Evolutionary conservation across 2,329 filamentous ascomycete genomes (phyloP), one percentile per base, ranked within the genome.

Genomic region (Diatrype stigma): DNA sequence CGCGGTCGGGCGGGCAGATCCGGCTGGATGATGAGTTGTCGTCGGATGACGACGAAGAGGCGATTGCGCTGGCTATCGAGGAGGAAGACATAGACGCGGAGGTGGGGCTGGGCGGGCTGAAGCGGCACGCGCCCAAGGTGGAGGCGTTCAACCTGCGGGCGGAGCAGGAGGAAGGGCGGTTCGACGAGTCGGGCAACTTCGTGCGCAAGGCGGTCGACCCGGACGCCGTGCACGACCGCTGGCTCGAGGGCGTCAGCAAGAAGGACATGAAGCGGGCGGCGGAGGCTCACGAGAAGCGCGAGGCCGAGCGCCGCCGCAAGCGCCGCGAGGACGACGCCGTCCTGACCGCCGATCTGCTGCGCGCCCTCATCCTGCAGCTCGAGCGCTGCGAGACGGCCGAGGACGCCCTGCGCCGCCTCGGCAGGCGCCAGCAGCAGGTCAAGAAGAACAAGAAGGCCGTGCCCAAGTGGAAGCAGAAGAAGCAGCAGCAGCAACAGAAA

Each of bases 101-200:
- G 68, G 77, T 99, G 6, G 94, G 94, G 2, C 86, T 90, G 1
- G 94, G 94, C 14, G 88, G 89, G 2, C 87, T 95, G 61, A 97
- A 96, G 73, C 89, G 85, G 62, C 90, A 96, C 68, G 94, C 94
- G 2, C 94, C 94, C 2, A 90, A 94, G 67, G 80, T 99, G 6
- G 94, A 97, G 68, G 93, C 93, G 2, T 99, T 99, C 78, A 97
- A 99, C 65, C 89, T 99, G 78, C 85, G 83, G 52, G 75, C 82
- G 12, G 94, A 99, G 69, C 86, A 95, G 67, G 91, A 97, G 64
- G 93, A 97, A 60, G 94, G 94, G 1, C 81, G 85, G 11, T 99
- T 96, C 63, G 94, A 99, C 66, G 88, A 94, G 60, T 76, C 85
- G 1, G 93, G 93, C 10, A 99, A 97, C 68, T 99, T 85, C 67